Percentiles rank a stretch among this genome's conserved stretches.
Conservation (phyloP, 2,329 filamentous ascomycete genomes). For the Fusarium denticulatum region DNA sequence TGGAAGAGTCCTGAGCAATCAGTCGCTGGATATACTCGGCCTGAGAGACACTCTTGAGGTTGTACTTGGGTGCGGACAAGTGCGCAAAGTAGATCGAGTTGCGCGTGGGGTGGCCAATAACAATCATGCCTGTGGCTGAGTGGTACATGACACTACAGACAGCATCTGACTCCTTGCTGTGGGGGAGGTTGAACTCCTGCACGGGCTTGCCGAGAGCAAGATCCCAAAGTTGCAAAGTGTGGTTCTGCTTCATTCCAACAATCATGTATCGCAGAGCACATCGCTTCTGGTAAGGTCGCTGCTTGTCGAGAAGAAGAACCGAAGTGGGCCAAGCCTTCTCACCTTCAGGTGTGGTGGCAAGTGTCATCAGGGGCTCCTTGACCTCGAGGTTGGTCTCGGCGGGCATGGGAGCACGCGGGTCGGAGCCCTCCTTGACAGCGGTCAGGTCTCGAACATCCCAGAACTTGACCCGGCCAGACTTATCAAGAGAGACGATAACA, state of each 20-base stretch:
- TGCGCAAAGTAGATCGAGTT: constrained; percentile 99
- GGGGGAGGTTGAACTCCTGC: constrained; percentile 95
- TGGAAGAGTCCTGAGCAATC: constrained; percentile 73
- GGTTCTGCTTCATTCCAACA: constrained; percentile 98
- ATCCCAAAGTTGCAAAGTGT: constrained; percentile 98
- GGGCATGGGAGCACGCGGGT: constrained; percentile 62
- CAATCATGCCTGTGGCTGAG: constrained; percentile 88
- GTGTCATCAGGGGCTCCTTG: constrained; percentile 84
- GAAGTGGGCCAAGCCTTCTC: constrained; percentile 98
- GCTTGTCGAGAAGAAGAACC: constrained; percentile 94
- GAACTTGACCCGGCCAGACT: constrained; percentile 95
- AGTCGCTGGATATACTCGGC: constrained; percentile 86
- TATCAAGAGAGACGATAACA: constrained; percentile 93
- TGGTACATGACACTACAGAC: constrained; percentile 98
- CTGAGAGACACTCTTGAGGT: constrained; percentile 82
- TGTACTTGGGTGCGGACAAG: constrained; percentile 92
- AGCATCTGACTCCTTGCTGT: constrained; percentile 96
- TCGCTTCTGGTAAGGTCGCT: constrained; percentile 89
- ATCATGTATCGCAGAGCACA: constrained; percentile 94
- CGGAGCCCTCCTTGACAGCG: constrained; percentile 60
- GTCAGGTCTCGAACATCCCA: constrained; percentile 92
- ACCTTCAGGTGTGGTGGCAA: constrained; percentile 84
- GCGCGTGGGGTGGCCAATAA: constrained; percentile 93
- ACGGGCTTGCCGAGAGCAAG: constrained; percentile 94
- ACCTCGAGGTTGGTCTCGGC: constrained; percentile 75